phyloP scores from a whole-genome alignment of 2,329 filamentous ascomycete species.

The Venturia nashicola region DNA sequence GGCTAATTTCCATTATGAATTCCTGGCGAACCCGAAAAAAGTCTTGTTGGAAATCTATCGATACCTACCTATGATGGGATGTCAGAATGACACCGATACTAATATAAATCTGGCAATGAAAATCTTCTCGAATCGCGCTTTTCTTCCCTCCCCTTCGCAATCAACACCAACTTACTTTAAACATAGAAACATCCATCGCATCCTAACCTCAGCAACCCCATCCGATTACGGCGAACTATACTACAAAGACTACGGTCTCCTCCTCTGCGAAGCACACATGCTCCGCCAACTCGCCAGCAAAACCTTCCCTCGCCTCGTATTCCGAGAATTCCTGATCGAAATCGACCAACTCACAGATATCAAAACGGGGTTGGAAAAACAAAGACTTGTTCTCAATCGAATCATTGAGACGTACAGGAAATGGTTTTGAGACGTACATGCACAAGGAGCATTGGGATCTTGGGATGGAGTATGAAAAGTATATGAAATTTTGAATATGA shows the following conservation, averaged over 20 bases:
- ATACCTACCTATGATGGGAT: no score
- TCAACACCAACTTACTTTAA: constrained; percentile 2
- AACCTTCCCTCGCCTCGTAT: constrained; percentile 61
- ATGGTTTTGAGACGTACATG: constrained; percentile 38
- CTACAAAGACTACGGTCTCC: constrained; percentile 83
- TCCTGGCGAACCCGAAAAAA: background rate
- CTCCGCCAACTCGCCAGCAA: constrained; percentile 56
- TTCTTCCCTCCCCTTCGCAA: background rate
- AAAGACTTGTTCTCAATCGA: constrained; percentile 67
- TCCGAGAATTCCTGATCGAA: constrained; percentile 80
- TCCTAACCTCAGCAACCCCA: constrained; percentile 37
- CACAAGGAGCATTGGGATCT: background rate
- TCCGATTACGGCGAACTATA: constrained; percentile 63
- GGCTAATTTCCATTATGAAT: background rate
- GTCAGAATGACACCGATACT: no score
- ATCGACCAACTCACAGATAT: constrained; percentile 76
- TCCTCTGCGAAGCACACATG: constrained; percentile 82
- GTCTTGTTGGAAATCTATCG: no score
- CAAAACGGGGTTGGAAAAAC: constrained; percentile 60
- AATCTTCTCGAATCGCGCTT: background rate
- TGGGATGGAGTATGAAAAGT: no score
- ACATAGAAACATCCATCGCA: constrained; percentile 64
- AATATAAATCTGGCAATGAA: background rate
- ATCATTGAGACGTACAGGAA: constrained; percentile 84
- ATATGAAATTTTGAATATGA: background rate